Evolutionary conservation across 768 basidiomycete genomes (phyloP).

Genomic region (Gloeopeniophorella convolvens): DNA sequence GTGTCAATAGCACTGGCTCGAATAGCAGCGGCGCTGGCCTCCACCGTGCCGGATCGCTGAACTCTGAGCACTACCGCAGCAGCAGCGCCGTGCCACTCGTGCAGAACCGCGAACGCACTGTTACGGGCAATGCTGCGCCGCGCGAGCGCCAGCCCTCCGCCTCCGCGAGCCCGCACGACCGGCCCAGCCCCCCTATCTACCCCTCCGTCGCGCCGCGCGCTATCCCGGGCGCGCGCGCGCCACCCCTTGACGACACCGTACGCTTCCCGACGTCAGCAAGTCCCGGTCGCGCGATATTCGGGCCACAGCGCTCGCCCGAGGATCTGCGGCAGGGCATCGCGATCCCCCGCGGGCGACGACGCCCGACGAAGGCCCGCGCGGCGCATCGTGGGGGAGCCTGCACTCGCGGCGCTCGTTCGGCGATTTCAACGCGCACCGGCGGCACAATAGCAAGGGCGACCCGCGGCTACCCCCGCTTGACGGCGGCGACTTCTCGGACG

Average conservation of each 20-base stretch:
- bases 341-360: conserved; percentile 15
- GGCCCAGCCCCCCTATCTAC: conserved; percentile 9
- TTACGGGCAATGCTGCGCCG: background rate
- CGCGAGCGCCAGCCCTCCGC: conserved; percentile 17
- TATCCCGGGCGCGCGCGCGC: conserved; percentile 14
- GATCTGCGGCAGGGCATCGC: conserved; percentile 18
- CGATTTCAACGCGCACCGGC: conserved; percentile 11
- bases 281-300: conserved; percentile 10
- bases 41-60: conserved; percentile 12
- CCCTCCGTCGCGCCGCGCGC: conserved; percentile 5
- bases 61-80: conserved; percentile 9
- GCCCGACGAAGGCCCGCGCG: conserved; percentile 15
- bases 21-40: conserved; percentile 19
- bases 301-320: conserved; percentile 19
- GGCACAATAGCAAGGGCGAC: conserved; percentile 14
- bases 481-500: conserved; percentile 13
- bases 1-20: conserved; percentile 16
- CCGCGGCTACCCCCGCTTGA: conserved; percentile 3
- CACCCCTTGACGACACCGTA: conserved; percentile 6
- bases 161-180: conserved; percentile 17
- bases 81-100: conserved; percentile 8
- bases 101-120: conserved; percentile 18
- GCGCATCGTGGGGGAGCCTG: conserved; percentile 14
- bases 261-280: conserved; percentile 21
- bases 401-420: conserved; percentile 17